Base-by-base conservation (phyloP, 1,284 basidiomycete species). In the Sporisorium graminicola region DNA sequence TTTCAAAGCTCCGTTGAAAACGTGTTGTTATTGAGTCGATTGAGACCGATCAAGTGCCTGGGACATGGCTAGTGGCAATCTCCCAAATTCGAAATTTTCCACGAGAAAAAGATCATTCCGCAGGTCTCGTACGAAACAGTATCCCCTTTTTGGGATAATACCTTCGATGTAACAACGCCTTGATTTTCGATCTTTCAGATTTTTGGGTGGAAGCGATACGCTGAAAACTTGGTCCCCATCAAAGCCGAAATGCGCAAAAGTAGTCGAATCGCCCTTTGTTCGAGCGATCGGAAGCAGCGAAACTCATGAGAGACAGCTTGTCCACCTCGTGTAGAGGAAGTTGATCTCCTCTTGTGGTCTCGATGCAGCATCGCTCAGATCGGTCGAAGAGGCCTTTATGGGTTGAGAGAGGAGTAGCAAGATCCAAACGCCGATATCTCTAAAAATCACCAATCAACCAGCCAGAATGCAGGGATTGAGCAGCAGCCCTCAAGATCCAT, bases 171-270 rank as follows among this genome's bases (percentile, higher is more conserved):
- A 51, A 51, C 31, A 35, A n/a, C 20, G 6, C 9, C 9, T 14
- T 3, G 3, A 12, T 35, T 22, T n/a, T 9, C 29, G 35, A 24
- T 8, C 44, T 26, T 53, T 61, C 59, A 59, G 51, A 63, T 63
- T 68, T 68, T 58, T 51, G 66, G 60, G 56, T 27, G 37, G 33
- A 37, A 47, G 35, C 35, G 37, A 50, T 29, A 46, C 27, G 54
- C 44, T 40, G 7, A 12, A 40, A 40, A 5, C 37, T 18, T 40
- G 37, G 18, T 40, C 44, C 53, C 62, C 55, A 65, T 65, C 62
- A 65, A 58, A 65, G 62, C 55, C 62, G 55, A 65, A 49, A n/a
- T 6, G 26, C 27, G 47, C 47, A 16, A 16, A 18, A 16, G 37
- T 18, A 40, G 37, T n/a, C 37, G 5, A 8, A n/a, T 40, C 37